Base-by-base conservation (phyloP, 331 rosid genomes). In the Rhamnella rubrinervis region DNA sequence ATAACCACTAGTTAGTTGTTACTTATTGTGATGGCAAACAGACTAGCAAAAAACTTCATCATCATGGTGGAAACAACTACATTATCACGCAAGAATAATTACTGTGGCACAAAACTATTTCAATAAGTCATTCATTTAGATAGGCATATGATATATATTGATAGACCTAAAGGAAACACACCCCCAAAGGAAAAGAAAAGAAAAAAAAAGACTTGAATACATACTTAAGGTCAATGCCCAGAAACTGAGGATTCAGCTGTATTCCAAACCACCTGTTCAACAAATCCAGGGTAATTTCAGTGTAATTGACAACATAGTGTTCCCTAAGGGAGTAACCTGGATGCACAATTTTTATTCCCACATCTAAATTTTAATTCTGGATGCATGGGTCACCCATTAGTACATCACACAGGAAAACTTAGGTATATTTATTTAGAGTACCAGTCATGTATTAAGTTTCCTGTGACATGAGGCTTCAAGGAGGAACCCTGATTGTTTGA, bases 151-250 rank as follows among this genome's bases (percentile, higher is more conserved):
- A 18, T 5, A 53, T 53, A 6, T 53, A 18, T 21, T 53, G 20
- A 18, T 53, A 53, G 58, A 21, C 26, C 25, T 47, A 44, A 5
- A 16, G 58, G 25, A 73, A 69, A 50, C 47, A 70, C 70, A 63
- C 49, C 65, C 65, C 58, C 10, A 53, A 18, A 53, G 31, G 55
- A 47, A 74, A 20, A 76, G 9, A 59, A 37, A 23, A 13, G 49
- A 66, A 20, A 58, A 40, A 40, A 65, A 46, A 67, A 41, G 67
- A 83, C 26, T 44, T 65, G 68, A 76, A 83, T 78, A 80, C 99
- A 77, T 87, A 91, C 99, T 95, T 95, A 85, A 95, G 96, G 82
- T 95, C 99, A 58, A 95, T 89, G 63, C 92, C 84, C 87, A 91
- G 65, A 82, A 89, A 85, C 44, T 83, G 96, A 72, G 99, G 96